Evolutionary conservation across 176 grass and related monocot species (phyloP).

Genomic region (Rhynchospora breviuscula): DNA sequence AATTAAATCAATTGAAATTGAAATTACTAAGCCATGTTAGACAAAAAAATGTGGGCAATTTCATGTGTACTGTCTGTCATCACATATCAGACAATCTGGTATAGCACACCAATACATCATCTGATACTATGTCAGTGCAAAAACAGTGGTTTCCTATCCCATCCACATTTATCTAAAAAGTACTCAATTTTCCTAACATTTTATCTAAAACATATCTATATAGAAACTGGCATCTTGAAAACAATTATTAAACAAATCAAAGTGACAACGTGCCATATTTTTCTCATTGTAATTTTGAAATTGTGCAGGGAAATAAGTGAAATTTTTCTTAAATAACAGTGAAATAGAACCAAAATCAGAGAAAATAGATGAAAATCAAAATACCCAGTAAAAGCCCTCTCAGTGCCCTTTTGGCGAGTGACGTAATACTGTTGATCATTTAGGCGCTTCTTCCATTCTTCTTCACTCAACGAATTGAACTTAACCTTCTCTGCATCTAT

Average conservation of each 20-base stretch:
- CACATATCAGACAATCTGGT: neutral
- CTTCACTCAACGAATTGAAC: slow-evolving; percentile 40
- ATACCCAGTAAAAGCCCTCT: slow-evolving; percentile 88
- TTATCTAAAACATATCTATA: neutral
- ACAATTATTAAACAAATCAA: neutral
- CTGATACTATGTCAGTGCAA: too few relatives aligned
- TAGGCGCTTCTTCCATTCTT: slow-evolving; percentile 70
- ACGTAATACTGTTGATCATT: slow-evolving; percentile 68
- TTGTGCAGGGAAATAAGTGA: neutral
- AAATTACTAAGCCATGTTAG: neutral
- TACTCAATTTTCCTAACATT: neutral
- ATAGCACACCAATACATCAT: neutral
- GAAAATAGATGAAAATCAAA: neutral
- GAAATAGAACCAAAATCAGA: neutral
- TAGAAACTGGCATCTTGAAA: neutral
- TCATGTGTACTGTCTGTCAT: neutral
- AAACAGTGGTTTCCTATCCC: too few relatives aligned
- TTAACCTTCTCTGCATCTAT: slow-evolving; percentile 30
- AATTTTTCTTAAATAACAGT: neutral
- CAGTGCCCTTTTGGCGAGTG: slow-evolving; percentile 74
- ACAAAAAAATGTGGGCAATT: neutral
- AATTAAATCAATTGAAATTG: slow-evolving; percentile 1
- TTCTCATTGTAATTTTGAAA: neutral
- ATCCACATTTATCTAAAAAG: too few relatives aligned
- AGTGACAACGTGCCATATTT: neutral